Evolutionary conservation across 192 early-diverging fungal species (phyloP).

Genomic region (Coemansia reversa): DNA sequence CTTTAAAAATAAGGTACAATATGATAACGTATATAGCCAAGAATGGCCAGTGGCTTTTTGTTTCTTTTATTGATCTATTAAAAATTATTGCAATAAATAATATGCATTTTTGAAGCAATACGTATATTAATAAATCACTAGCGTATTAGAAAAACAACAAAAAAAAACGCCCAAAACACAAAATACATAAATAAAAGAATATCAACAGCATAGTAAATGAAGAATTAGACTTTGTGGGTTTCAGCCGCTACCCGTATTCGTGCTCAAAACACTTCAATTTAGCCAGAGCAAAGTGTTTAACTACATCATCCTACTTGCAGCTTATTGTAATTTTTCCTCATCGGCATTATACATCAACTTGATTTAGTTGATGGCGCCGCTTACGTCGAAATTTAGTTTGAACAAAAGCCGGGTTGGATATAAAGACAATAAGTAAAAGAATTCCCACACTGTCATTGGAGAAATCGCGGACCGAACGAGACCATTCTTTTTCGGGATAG

Average conservation of each 20-base stretch:
- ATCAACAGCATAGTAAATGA: slow-evolving; percentile 1
- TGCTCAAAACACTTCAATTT: background rate
- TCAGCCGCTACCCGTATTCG: no score
- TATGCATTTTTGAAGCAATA: no score
- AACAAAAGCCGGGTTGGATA: slow-evolving; percentile 55
- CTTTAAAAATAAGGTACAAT: background rate
- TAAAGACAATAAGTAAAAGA: slow-evolving; percentile 47
- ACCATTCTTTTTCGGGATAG: slow-evolving; percentile 44
- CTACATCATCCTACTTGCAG: background rate
- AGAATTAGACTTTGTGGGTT: background rate
- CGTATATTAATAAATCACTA: no score
- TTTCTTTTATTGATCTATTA: no score
- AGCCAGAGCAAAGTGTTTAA: background rate
- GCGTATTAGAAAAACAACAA: background rate
- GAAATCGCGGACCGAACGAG: slow-evolving; percentile 46
- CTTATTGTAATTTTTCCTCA: background rate
- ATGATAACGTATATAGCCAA: no score
- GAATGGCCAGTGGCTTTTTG: no score
- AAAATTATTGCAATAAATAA: no score
- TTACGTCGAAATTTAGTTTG: slow-evolving; percentile 34
- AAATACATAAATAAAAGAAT: background rate
- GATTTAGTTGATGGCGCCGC: slow-evolving; percentile 14
- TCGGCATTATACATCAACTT: background rate
- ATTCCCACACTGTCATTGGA: slow-evolving; percentile 55
- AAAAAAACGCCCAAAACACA: background rate